Conservation (phyloP, 202 grass and related monocot genomes). For the Zizania palustris region DNA sequence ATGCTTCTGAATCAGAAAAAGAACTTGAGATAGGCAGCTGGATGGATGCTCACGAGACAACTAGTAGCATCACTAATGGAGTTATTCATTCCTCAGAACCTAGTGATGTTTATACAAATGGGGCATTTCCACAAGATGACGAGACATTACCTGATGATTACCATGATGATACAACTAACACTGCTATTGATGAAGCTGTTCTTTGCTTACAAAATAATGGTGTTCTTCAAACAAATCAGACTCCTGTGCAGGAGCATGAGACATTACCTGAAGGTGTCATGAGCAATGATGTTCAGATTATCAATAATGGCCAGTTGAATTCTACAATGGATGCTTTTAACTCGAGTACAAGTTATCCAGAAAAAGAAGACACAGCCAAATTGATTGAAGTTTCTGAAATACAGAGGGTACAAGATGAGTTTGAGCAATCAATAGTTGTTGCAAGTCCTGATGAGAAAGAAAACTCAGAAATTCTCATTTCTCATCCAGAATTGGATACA, state of each 20-base stretch:
- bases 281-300: constrained; percentile 17
- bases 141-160: background rate
- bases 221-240: too few species aligned
- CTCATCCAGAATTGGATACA: constrained; percentile 37
- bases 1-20: constrained; percentile 35
- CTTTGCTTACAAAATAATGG: too few species aligned
- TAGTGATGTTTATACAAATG: constrained; percentile 32
- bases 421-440: constrained; percentile 38
- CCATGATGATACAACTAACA: constrained; percentile 30
- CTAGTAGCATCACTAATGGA: constrained; percentile 30
- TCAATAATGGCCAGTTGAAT: constrained; percentile 32
- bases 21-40: constrained; percentile 4
- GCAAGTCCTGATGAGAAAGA: constrained; percentile 18
- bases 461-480: constrained; percentile 15
- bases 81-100: constrained; percentile 33
- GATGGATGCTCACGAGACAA: background rate
- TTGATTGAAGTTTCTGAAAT: constrained; percentile 16
- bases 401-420: constrained; percentile 18
- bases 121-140: constrained; percentile 36
- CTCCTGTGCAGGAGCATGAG: constrained; percentile 31
- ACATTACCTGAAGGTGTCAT: constrained; percentile 12
- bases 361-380: constrained; percentile 26
- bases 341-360: constrained; percentile 18
- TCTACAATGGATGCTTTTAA: constrained; percentile 24
- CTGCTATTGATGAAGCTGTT: constrained; percentile 31